Evolutionary conservation across 495 filamentous ascomycete species (phyloP), one percentile per base, ranked within the genome.

Genomic region (Amorphotheca resinae): DNA sequence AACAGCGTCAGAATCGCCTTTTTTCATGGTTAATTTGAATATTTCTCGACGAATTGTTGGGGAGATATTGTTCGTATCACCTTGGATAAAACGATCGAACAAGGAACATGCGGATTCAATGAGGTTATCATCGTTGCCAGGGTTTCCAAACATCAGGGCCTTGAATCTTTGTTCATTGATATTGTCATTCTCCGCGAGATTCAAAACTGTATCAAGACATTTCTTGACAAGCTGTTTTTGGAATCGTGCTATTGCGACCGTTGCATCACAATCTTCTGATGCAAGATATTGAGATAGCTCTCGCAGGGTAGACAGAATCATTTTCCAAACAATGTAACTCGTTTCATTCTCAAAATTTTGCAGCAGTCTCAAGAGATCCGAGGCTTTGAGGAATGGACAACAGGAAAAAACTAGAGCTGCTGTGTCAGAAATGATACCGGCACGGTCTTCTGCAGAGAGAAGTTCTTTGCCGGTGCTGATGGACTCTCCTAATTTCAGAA

Each of bases 371-470:
- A 98, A 65, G 41, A 95, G 67, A 11, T 85, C 86, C 12, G 89
- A 95, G 3, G 91, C 94, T 60, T 80, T 87, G 11, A 28, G 62
- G 94, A 86, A 60, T 91, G 95, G 22, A 89, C 89, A 12, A 83
- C 72, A 42, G 89, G 25, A 28, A 5, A 11, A 5, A 5, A 28
- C 84, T 50, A 98, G 69, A 33, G 91, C 86, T 51, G 87, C 88
- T 9, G 91, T 85, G 59, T 98, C 91, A 22, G 88, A 88, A 50
- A 98, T 82, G 81, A 98, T 86, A 56, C 91, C 91, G 34, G 88
- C 87, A 37, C 89, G 78, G 58, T 95, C 89, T 61, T 94, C 85
- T 23, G 91, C 83, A n/a, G 74, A 83, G 30, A 98, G 68, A n/a
- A 89, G 68, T 1, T 84, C 86, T n/a, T n/a, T n/a, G n/a, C n/a